Evolutionary conservation across 768 basidiomycete species (phyloP), one percentile per base, ranked within the genome.

Genomic region (Collybia mongolica): DNA sequence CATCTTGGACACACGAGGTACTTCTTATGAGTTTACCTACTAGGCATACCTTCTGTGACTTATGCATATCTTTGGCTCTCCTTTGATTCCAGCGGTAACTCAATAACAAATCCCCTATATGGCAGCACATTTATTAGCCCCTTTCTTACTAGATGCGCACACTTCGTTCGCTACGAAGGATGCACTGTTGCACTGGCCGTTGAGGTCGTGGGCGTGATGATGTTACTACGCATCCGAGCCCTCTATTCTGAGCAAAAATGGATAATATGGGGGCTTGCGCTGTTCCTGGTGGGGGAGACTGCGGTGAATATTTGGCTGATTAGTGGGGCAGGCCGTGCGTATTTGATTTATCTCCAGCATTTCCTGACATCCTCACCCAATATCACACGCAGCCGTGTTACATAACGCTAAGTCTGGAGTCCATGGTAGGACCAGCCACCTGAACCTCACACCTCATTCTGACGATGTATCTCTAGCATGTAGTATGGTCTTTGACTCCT

Each of bases 301-400:
- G 65, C 60, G 1, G 60, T 79, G 53, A 82, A 81, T 51, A 70
- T 72, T 0, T 85, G 76, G 76, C 62, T 86, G 12, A 68, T 87
- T 18, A 23, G 18, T 67, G 71, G 26, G 51, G 64, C 17, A 81
- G 73, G 0, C 67, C 68, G 84, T 85, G 51, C 7, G 80, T 61
- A 2, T 1, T 29, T 40, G 20, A 22, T 28, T n/a, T 45, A 1
- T 19, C 24, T 18, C 17, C 14, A 48, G 9, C 24, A 41, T 11
- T 29, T n/a, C 2, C 32, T 9, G 9, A 28, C 26, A 32, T 41
- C 24, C 22, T 40, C 39, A 37, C 8, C 20, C 14, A 6, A 17
- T 23, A 35, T n/a, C 5, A 45, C 12, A 17, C 23, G 15, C 53
- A 75, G 75, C 70, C 19, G 75, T 75, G 1, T 52, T 63, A 2